Percentiles rank a stretch among this genome's conserved stretches.
These are phyloP conservation scores for Diospyros lotus DNA, from an alignment of 148 eudicot genomes.

Conservation along the genomic window DNA sequence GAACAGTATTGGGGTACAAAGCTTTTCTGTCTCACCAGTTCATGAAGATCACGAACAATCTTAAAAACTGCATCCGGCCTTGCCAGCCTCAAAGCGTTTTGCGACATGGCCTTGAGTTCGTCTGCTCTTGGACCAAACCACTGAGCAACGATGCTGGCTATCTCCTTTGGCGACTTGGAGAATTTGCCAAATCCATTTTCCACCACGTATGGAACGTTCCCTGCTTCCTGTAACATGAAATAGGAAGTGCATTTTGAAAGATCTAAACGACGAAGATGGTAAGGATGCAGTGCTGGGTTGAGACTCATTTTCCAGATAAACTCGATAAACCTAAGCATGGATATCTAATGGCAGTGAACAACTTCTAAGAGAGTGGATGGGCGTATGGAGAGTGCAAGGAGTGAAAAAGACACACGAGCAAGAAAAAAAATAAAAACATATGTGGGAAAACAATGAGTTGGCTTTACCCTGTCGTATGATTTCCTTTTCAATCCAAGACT, in stretches of 20 bases:
- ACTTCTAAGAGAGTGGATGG: no score
- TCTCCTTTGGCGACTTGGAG: slow-evolving; percentile 82
- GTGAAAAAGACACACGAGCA: no score
- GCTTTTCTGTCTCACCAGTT: slow-evolving; percentile 65
- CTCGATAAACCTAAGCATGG: no score
- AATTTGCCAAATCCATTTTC: slow-evolving; percentile 87
- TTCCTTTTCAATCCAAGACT: no score
- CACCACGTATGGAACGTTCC: slow-evolving; percentile 93
- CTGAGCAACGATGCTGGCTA: slow-evolving; percentile 65
- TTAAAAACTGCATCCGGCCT: slow-evolving; percentile 88
- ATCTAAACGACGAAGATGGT: no score
- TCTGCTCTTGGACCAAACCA: slow-evolving; percentile 89
- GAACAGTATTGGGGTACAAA: slow-evolving; percentile 48
- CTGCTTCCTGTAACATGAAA: slow-evolving; percentile 64
- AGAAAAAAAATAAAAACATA: no score
- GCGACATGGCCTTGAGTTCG: slow-evolving; percentile 74
- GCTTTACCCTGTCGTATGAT: no score
- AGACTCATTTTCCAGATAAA: no score
- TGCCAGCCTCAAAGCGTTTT: slow-evolving; percentile 72
- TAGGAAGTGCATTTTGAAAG: neutral
- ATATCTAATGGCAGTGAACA: no score
- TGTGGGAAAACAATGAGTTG: no score
- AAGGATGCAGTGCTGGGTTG: no score
- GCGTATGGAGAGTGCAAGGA: no score
- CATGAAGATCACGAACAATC: slow-evolving; percentile 93